Evolutionary conservation across 1,284 basidiomycete genomes (phyloP).

Genomic region (Pterulicium gracile): DNA sequence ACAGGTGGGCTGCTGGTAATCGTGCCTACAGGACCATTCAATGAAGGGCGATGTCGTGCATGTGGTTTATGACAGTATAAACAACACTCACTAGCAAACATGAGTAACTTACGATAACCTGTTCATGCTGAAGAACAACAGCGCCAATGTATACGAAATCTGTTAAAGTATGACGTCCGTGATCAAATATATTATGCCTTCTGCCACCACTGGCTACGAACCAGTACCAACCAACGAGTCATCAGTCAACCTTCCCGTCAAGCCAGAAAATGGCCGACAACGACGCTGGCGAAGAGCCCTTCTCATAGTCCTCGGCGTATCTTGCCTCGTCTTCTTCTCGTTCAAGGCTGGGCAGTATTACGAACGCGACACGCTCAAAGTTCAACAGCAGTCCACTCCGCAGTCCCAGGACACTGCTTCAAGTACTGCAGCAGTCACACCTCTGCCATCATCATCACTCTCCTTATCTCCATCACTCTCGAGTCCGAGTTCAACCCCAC

Average conservation of each 20-base stretch:
- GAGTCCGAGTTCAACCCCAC: not conserved
- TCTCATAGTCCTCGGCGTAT: constrained; percentile 20
- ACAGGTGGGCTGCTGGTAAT: constrained; percentile 68
- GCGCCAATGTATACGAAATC: too few species aligned
- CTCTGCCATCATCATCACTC: constrained; percentile 6
- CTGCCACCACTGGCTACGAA: constrained; percentile 8
- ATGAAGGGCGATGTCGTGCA: not conserved
- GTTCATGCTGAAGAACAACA: not conserved
- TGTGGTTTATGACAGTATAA: not conserved
- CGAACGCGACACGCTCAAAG: constrained; percentile 14
- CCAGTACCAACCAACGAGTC: constrained; percentile 12
- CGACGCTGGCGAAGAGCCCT: constrained; percentile 8
- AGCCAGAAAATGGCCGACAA: constrained; percentile 1
- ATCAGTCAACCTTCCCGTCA: constrained; percentile 5
- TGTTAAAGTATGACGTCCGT: too few species aligned
- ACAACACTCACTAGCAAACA: too few species aligned
- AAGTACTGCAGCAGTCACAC: not conserved
- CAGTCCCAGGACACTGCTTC: too few species aligned
- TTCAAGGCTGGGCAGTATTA: constrained; percentile 36
- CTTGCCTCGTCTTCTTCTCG: constrained; percentile 27
- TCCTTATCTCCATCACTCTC: constrained; percentile 1
- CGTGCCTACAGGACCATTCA: constrained; percentile 48
- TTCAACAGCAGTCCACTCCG: constrained; percentile 12
- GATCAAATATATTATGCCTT: not conserved
- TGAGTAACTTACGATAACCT: not conserved